Evolutionary conservation across 176 grass and related monocot genomes (phyloP), one percentile per base, ranked within the genome.

Genomic region (Zea luxurians): DNA sequence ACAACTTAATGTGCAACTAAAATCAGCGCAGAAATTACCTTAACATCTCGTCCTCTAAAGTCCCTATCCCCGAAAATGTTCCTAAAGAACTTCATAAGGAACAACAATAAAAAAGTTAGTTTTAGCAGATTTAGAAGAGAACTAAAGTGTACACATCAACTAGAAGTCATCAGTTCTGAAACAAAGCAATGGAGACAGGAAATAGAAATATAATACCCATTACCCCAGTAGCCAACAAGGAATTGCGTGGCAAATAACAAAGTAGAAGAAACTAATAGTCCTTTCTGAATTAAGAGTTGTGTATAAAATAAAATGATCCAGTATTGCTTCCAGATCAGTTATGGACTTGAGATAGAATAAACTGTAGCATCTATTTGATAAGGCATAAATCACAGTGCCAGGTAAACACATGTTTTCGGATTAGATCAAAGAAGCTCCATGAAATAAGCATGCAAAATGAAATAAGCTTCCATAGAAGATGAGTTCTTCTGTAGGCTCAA

Each of bases 11-110:
- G 9, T 61, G 10, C 8, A 76, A 74, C 60, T n/a, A 63, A 76
- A 63, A 70, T 44, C 4, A 65, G 41, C 48, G 21, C 45, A 86
- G 73, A 90, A 80, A 66, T 38, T 81, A 99, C 96, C 96, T 99
- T 90, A 74, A 87, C 75, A 87, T 99, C 92, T 8, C 78, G 78
- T 72, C 92, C 96, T 42, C 90, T 84, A 83, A 85, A 89, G 45
- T 95, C 96, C 76, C 83, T 95, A 18, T 84, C 88, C 74, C 80
- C 75, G 77, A 99, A 99, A 37, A 99, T 89, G 64, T 95, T 93
- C 76, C 48, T 92, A 83, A 99, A 89, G 71, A 95, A 90, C 96
- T 97, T 85, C 82, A 87, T 86, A 89, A 64, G 11, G 78, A 85
- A 27, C 27, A 27, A 72, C 20, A 83, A 0, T 54, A 83, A 49